Evolutionary conservation across 495 filamentous ascomycete genomes (phyloP), one percentile per base, ranked within the genome.

Genomic region (Hypoxylon cercidicola): DNA sequence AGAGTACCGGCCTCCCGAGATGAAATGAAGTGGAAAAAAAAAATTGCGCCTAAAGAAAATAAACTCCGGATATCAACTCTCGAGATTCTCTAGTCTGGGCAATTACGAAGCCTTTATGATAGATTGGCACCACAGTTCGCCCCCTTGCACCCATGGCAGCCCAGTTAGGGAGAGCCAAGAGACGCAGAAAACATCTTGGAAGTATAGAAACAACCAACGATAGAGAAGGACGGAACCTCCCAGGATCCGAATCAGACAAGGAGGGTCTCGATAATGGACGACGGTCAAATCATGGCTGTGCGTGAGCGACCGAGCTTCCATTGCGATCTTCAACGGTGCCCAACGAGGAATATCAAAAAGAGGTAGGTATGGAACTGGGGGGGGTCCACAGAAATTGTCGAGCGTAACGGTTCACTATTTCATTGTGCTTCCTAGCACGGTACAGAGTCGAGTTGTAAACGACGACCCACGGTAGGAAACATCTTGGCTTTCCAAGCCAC

Each of bases 321-420:
- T 69, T 69, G 47, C 28, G 66, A 69, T 69, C 66, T 65, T 69
- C 66, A 59, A 21, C 23, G 41, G 37, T 69, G 66, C 66, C 66
- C 61, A 55, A 64, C 39, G 56, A 47, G 56, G 52, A 23, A 48
- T 45, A 43, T 51, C 23, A 10, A 43, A 10, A n/a, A n/a, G n/a
- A n/a, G n/a, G n/a, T n/a, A n/a, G n/a, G n/a, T 55, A 25, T 30
- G 45, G 44, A 41, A 20, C 8, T n/a, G n/a, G 43, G n/a, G 39
- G 6, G 45, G 65, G 15, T 60, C 65, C 65, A 63, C 65, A 44
- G 43, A 58, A 53, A 51, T 45, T 39, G 37, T 15, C 12, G 37
- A 40, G 12, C 6, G 37, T 16, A 43, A 53, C 48, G 45, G 35
- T 53, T 25, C 61, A 50, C 34, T 51, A 51, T 46, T 12, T 40